Percentiles rank a stretch among this genome's conserved stretches.
These are phyloP conservation scores for Colletotrichum navitas DNA, from an alignment of 2,329 filamentous ascomycete genomes.

Conservation along the genomic window DNA sequence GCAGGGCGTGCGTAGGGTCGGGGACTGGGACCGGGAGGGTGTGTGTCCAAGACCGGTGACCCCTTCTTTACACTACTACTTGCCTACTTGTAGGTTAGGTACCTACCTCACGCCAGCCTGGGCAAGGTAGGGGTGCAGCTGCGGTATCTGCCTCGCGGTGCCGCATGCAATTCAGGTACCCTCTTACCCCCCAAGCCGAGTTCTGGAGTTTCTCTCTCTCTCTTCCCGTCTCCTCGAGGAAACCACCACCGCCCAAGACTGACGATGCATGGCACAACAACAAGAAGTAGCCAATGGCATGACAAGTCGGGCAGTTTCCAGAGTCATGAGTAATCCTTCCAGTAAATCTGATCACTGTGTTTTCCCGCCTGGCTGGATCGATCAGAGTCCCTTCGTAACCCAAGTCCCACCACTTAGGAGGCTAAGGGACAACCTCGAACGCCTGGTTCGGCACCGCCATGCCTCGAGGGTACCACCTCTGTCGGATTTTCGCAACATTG, in stretches of 20 bases:
- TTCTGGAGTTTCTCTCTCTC: not conserved
- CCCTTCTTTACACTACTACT: slow-evolving; percentile 1
- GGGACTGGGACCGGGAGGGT: slow-evolving; percentile 8
- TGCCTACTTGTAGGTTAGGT: not conserved
- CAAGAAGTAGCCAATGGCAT: not conserved
- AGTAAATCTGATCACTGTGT: not conserved
- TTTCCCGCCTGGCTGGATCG: not conserved
- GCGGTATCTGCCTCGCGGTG: not conserved
- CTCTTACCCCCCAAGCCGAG: slow-evolving; percentile 6
- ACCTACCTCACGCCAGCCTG: slow-evolving; percentile 2
- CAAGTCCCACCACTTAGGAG: not conserved
- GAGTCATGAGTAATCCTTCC: not conserved
- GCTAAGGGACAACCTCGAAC: not conserved
- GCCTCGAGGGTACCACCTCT: slow-evolving; percentile 5
- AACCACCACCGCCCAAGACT: not conserved
- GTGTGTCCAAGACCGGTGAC: not conserved
- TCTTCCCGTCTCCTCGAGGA: not conserved
- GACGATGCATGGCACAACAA: not conserved
- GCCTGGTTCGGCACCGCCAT: slow-evolving; percentile 10
- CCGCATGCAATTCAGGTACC: slow-evolving; percentile 16
- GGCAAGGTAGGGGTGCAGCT: not conserved
- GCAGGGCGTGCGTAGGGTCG: slow-evolving; percentile 34
- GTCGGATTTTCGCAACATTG: slow-evolving; percentile 22
- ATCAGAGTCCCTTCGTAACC: slow-evolving; percentile 11
- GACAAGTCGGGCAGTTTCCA: no score